These are phyloP conservation scores for Aulographum hederae DNA, from an alignment of 2,329 filamentous ascomycete genomes.

Conservation along the genomic window DNA sequence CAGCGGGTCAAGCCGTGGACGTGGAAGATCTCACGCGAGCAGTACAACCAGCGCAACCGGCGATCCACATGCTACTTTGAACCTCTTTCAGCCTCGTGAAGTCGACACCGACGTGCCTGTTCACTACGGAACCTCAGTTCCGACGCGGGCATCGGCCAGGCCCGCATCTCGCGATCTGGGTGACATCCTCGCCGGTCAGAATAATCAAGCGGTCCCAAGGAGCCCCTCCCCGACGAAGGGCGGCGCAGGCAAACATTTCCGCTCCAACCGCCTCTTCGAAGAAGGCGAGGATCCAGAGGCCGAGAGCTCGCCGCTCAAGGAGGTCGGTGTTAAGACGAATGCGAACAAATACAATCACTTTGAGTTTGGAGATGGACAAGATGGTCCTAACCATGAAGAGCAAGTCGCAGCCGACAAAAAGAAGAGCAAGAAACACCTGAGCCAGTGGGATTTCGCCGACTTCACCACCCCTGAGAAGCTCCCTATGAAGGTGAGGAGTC, in stretches of 20 bases:
- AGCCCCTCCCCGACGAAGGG: conserved; percentile 16
- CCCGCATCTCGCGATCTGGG: conserved; percentile 46
- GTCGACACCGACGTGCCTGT: conserved; percentile 30
- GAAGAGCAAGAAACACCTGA: conserved; percentile 37
- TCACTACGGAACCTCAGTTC: conserved; percentile 32
- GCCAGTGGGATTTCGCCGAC: conserved; percentile 78
- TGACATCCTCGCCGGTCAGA: conserved; percentile 41
- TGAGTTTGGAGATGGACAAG: conserved; percentile 51
- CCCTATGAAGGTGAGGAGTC: conserved; percentile 40
- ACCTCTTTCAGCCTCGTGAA: conserved; percentile 56
- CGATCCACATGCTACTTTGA: conserved; percentile 45
- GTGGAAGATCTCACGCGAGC: conserved; percentile 21
- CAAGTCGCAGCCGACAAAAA: conserved; percentile 12
- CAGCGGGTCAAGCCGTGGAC: conserved; percentile 12
- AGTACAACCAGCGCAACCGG: conserved; percentile 16
- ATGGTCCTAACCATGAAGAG: conserved; percentile 15
- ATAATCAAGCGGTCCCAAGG: too few species aligned
- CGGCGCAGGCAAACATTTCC: conserved; percentile 31
- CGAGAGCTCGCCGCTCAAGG: conserved; percentile 18
- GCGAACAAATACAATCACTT: conserved; percentile 75
- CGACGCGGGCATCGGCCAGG: conserved; percentile 52
- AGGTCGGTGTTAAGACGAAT: conserved; percentile 40
- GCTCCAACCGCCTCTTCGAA: conserved; percentile 36
- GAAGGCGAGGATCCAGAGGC: conserved; percentile 29
- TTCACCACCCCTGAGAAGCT: conserved; percentile 70